A percentile compares a stretch with the other conserved stretches of the same genome.
Evolutionary conservation across 495 filamentous ascomycete species (phyloP).

Genomic region (Podospora pseudoanserina): DNA sequence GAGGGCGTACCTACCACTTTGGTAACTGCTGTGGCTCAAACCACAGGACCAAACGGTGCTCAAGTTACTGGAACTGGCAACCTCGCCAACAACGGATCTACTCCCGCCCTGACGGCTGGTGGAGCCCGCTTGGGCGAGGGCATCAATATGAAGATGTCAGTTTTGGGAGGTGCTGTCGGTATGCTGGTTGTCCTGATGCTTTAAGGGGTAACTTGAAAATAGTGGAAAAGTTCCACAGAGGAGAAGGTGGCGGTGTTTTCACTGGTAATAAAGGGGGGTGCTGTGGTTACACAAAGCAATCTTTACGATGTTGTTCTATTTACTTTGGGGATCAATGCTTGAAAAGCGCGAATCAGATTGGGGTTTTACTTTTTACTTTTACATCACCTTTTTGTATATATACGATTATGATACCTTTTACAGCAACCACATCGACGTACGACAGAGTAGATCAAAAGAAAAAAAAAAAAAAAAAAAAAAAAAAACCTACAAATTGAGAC

Average conservation of each 20-base stretch:
- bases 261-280: background rate
- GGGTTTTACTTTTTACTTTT: background rate
- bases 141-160: background rate
- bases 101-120: background rate
- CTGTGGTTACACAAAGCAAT: background rate
- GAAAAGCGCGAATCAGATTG: background rate
- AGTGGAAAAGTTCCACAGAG: background rate
- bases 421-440: background rate
- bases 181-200: constrained; percentile 4
- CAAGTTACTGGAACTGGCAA: background rate
- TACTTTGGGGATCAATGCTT: background rate
- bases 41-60: background rate
- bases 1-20: constrained; percentile 1
- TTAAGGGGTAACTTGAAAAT: background rate
- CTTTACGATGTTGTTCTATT: background rate
- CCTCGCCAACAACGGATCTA: background rate
- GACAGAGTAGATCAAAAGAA: background rate
- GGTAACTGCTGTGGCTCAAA: constrained; percentile 2
- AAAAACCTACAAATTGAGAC: background rate
- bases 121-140: background rate
- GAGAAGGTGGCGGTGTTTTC: background rate
- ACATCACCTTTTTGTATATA: background rate
- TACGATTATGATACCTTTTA: background rate
- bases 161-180: constrained; percentile 1
- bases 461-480: background rate